Base-by-base conservation (phyloP, 805 yeast genomes). In the Ogataea naganishii region DNA sequence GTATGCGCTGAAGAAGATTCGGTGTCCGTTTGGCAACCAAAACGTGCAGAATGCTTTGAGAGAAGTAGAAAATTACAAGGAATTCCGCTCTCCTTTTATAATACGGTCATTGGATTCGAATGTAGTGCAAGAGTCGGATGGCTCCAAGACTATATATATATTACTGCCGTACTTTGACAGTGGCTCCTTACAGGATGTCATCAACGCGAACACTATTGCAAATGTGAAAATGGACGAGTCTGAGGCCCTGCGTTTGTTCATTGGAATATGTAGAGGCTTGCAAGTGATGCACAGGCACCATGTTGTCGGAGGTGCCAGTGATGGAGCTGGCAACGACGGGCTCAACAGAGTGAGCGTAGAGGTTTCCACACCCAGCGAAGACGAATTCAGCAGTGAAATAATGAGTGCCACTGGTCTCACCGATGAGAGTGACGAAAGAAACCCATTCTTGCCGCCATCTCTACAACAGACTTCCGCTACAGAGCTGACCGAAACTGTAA, bases 1-100 rank as follows among this genome's bases (percentile, higher is more conserved):
- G 24, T 82, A 73, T 46, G 95, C 95, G 3, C 58, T 88, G 47
- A 88, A 88, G 60, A 81, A 82, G 59, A 82, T 85, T 31, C 62
- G 88, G 36, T 86, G 96, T 53, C 86, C 94, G 2, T 82, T 78
- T 54, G 95, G 95, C 2, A 68, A 80, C 27, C 82, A 76, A 46
- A 78, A 79, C 43, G 75, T 85, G 32, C 72, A 69, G 34, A 58
- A 66, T 27, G 95, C 94, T 1, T 65, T 83, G 72, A 66, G 69
- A 24, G 97, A 88, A 49, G 73, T 86, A 27, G 76, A 75, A 17
- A 76, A 74, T 40, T 83, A 85, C 52, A 75, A 72, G 44, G 72
- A 76, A 29, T 86, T 88, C 52, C 60, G 63, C 21, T 61, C 75
- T 15, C 83, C 85, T 0, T 74, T 72, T 40, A 72, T 88, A 13